Conservation (phyloP, 768 basidiomycete species). For the Bullera alba region DNA sequence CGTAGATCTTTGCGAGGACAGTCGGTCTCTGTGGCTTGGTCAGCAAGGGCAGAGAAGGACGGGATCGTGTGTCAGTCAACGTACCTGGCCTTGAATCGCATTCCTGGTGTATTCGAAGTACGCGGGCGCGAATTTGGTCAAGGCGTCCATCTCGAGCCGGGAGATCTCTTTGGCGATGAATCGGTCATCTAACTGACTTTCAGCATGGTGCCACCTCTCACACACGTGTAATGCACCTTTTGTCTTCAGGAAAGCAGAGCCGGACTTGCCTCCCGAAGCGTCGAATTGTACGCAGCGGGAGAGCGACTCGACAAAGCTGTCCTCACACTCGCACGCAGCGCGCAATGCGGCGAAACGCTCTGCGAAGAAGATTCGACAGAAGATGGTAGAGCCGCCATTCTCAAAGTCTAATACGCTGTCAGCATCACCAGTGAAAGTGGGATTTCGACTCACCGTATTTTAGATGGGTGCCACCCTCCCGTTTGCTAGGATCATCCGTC, state of each 20-base stretch:
- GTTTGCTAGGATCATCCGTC: conserved; percentile 25
- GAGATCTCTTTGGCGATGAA: conserved; percentile 98
- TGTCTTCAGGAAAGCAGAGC: conserved; percentile 93
- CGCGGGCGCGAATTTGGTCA: conserved; percentile 93
- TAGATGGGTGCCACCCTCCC: conserved; percentile 41
- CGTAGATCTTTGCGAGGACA: conserved; percentile 89
- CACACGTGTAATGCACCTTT: conserved; percentile 54
- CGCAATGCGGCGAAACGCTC: conserved; percentile 94
- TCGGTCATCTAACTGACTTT: conserved; percentile 65
- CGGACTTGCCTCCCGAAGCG: conserved; percentile 89
- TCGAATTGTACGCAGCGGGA: conserved; percentile 95
- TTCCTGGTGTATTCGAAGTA: conserved; percentile 98
- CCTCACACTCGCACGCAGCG: conserved; percentile 85
- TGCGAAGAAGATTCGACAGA: conserved; percentile 88
- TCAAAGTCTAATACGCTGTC: conserved; percentile 62
- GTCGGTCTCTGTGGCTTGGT: conserved; percentile 70
- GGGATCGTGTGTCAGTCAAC: no score
- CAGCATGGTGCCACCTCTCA: neutral
- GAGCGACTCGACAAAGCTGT: conserved; percentile 86
- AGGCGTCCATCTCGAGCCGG: conserved; percentile 78
- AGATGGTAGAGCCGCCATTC: conserved; percentile 80
- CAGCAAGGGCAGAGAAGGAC: neutral
- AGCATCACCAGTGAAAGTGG: conserved; percentile 6
- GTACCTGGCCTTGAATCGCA: conserved; percentile 74
- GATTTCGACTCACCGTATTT: conserved; percentile 42